Evolutionary conservation across 2,329 filamentous ascomycete genomes (phyloP).

Genomic region (Fusarium sp.): DNA sequence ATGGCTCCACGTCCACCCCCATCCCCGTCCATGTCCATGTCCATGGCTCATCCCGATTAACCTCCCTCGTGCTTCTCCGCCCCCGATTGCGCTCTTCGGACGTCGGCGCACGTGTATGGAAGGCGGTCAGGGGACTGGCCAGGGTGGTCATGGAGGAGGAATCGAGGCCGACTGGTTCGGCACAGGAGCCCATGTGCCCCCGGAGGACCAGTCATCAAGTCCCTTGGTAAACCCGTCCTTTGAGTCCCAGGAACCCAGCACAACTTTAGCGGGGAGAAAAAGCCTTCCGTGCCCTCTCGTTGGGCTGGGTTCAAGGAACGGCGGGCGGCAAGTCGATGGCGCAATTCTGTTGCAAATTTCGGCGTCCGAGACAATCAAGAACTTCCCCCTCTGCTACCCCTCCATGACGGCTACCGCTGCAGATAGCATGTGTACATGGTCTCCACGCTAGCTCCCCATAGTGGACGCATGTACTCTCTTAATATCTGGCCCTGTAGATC

Average conservation of each 20-base stretch:
- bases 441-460: conserved; percentile 9
- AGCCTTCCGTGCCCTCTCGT: not conserved
- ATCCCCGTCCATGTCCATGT: not conserved
- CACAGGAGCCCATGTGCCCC: conserved; percentile 10
- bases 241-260: conserved; percentile 22
- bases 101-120: conserved; percentile 42
- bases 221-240: not conserved
- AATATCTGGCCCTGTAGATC: conserved; percentile 26
- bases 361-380: conserved; percentile 29
- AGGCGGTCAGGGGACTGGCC: conserved; percentile 47
- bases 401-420: conserved; percentile 32
- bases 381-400: conserved; percentile 36
- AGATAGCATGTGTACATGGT: conserved; percentile 37
- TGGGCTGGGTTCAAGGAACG: conserved; percentile 12
- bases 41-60: not conserved
- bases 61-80: conserved; percentile 1
- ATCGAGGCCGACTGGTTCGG: conserved; percentile 41
- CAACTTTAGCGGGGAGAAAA: not conserved
- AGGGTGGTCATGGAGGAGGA: conserved; percentile 16
- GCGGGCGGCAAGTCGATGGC: conserved; percentile 41
- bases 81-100: conserved; percentile 31
- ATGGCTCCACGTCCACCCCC: conserved; percentile 17
- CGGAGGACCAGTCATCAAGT: not conserved
- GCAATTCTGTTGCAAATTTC: conserved; percentile 44
- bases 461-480: conserved; percentile 29